A percentile compares a stretch with the other conserved stretches of the same genome.
These are phyloP conservation scores for Trichoderma arundinaceum DNA, from an alignment of 2,329 filamentous ascomycete genomes.

Conservation along the genomic window DNA sequence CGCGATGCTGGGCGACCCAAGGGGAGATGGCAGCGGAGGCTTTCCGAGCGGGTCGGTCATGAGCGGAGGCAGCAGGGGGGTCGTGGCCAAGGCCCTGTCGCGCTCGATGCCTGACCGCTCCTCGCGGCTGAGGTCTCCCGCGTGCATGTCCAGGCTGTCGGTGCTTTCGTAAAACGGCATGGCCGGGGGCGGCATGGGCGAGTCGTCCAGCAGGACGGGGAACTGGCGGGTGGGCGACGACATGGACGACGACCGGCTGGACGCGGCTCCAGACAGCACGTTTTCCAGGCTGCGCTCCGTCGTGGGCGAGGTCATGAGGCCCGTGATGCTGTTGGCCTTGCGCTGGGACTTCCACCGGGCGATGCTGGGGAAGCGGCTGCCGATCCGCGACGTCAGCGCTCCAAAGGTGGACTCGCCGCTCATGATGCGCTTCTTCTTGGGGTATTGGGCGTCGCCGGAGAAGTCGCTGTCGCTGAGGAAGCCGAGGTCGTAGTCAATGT, in stretches of 20 bases:
- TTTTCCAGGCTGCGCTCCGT: slow-evolving; percentile 86
- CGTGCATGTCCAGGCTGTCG: slow-evolving; percentile 57
- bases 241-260: slow-evolving; percentile 79
- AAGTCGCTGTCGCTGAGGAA: slow-evolving; percentile 70
- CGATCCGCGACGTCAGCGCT: slow-evolving; percentile 68
- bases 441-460: slow-evolving; percentile 48
- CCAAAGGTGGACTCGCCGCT: slow-evolving; percentile 64
- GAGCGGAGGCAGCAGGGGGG: slow-evolving; percentile 83
- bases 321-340: slow-evolving; percentile 44
- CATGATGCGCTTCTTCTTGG: slow-evolving; percentile 60
- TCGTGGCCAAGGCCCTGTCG: slow-evolving; percentile 70
- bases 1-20: slow-evolving; percentile 80
- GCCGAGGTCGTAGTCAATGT: slow-evolving; percentile 69
- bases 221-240: slow-evolving; percentile 63
- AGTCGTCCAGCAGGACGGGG: slow-evolving; percentile 56
- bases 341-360: slow-evolving; percentile 57
- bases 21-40: slow-evolving; percentile 73
- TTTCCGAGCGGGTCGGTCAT: slow-evolving; percentile 65
- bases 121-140: slow-evolving; percentile 51
- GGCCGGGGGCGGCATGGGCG: slow-evolving; percentile 65
- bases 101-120: slow-evolving; percentile 59
- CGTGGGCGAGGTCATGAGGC: slow-evolving; percentile 61
- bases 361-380: slow-evolving; percentile 63
- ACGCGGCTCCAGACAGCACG: slow-evolving; percentile 70
- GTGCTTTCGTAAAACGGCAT: slow-evolving; percentile 66